Conservation (phyloP, 768 basidiomycete genomes). For the Punctularia strigosozonata region DNA sequence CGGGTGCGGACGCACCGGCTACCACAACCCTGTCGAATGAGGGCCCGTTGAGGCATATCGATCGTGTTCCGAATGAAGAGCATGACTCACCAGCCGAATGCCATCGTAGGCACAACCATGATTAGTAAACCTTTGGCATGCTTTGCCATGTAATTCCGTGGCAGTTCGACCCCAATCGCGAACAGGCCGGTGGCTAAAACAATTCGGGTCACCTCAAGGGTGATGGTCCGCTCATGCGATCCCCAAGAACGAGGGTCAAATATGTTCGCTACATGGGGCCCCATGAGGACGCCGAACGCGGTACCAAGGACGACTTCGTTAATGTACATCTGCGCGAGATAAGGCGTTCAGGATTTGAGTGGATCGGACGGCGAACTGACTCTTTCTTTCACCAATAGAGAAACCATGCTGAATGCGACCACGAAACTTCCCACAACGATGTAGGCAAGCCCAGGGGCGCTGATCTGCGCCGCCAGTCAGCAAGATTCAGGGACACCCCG, state of each 20-base stretch:
- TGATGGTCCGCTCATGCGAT: slow-evolving; percentile 41
- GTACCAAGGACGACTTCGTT: slow-evolving; percentile 94
- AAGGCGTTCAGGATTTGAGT: neutral
- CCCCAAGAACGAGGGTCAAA: slow-evolving; percentile 78
- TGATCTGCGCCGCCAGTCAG: slow-evolving; percentile 30
- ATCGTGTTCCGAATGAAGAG: too few species aligned
- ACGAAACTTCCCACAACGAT: slow-evolving; percentile 50
- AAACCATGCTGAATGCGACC: slow-evolving; percentile 66
- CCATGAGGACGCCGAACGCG: slow-evolving; percentile 48
- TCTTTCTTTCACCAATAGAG: slow-evolving; percentile 73
- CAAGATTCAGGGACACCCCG: slow-evolving; percentile 3
- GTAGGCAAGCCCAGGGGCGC: slow-evolving; percentile 43
- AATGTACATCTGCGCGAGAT: slow-evolving; percentile 51
- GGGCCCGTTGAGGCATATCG: too few species aligned
- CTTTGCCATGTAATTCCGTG: slow-evolving; percentile 68
- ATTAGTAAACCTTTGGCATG: slow-evolving; percentile 61
- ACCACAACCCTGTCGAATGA: too few species aligned
- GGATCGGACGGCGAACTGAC: slow-evolving; percentile 21
- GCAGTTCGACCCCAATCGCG: slow-evolving; percentile 90
- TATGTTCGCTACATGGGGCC: slow-evolving; percentile 58
- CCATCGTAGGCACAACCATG: slow-evolving; percentile 79
- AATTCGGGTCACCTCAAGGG: slow-evolving; percentile 77
- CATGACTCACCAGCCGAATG: slow-evolving; percentile 82
- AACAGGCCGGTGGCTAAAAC: slow-evolving; percentile 90
- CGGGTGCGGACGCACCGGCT: slow-evolving; percentile 31